Evolutionary conservation across 305 asterid species (phyloP).

Genomic region (Nicotiana rustica): DNA sequence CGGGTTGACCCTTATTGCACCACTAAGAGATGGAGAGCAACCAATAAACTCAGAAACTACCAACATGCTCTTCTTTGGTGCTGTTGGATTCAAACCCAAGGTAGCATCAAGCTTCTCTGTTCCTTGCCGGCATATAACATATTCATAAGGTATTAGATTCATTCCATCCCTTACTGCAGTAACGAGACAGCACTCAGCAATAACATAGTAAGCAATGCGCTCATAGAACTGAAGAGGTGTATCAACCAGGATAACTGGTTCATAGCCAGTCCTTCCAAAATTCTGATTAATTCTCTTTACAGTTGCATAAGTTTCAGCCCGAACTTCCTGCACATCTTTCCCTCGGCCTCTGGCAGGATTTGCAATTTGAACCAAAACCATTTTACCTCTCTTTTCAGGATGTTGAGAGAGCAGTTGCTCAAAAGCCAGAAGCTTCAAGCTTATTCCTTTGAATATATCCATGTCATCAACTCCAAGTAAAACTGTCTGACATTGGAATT

Average conservation of each 20-base stretch:
- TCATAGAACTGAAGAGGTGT: slow-evolving; percentile 72
- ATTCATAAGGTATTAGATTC: slow-evolving; percentile 91
- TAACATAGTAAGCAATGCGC: slow-evolving; percentile 75
- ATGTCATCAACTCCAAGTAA: slow-evolving; percentile 92
- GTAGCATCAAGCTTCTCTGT: slow-evolving; percentile 61
- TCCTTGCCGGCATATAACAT: slow-evolving; percentile 81
- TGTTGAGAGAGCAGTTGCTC: slow-evolving; percentile 77
- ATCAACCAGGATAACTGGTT: slow-evolving; percentile 79
- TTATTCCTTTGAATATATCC: slow-evolving; percentile 93
- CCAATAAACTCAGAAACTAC: slow-evolving; percentile 87
- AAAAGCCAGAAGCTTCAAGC: slow-evolving; percentile 82
- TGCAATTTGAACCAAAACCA: slow-evolving; percentile 82
- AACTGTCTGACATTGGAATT: slow-evolving; percentile 60
- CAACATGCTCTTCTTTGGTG: slow-evolving; percentile 81
- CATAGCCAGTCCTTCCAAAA: slow-evolving; percentile 68
- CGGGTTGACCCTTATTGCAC: slow-evolving; percentile 88
- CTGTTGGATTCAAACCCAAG: slow-evolving; percentile 57
- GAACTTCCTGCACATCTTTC: slow-evolving; percentile 81
- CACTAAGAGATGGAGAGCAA: slow-evolving; percentile 89
- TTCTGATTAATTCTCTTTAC: slow-evolving; percentile 66
- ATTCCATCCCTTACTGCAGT: slow-evolving; percentile 93
- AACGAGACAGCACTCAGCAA: slow-evolving; percentile 85
- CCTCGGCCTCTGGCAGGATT: slow-evolving; percentile 94
- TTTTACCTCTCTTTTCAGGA: slow-evolving; percentile 71
- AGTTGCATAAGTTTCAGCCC: slow-evolving; percentile 68